phyloP scores from a whole-genome alignment of 2,329 filamentous ascomycete species.

The Trichoderma cornu-damae region DNA sequence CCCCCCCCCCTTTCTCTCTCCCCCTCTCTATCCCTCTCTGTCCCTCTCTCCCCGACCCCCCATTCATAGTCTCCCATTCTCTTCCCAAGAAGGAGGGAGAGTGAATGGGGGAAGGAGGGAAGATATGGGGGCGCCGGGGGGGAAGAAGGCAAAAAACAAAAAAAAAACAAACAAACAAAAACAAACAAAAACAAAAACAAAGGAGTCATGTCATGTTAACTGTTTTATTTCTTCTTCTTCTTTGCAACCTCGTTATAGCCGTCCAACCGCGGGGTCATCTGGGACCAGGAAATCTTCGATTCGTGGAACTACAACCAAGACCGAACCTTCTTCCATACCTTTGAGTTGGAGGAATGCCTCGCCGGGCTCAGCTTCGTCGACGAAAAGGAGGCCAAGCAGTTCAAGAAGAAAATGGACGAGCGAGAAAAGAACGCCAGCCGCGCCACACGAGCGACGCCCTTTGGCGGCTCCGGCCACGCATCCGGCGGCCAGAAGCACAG shows the following conservation, averaged over 20 bases:
- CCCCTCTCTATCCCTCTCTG: conserved; percentile 8
- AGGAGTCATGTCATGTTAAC: conserved; percentile 1
- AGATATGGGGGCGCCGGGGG: no score
- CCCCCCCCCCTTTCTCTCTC: no score
- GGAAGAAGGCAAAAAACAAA: background rate
- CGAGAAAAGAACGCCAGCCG: conserved; percentile 93
- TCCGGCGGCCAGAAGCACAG: conserved; percentile 39
- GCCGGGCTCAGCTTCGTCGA: conserved; percentile 89
- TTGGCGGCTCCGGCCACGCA: conserved; percentile 46
- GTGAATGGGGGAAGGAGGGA: background rate
- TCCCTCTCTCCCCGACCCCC: no score
- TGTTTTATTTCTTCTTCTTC: no score
- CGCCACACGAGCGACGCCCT: conserved; percentile 73
- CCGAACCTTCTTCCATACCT: conserved; percentile 94
- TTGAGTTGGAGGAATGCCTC: conserved; percentile 88
- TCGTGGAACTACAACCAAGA: conserved; percentile 94
- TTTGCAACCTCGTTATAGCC: conserved; percentile 46
- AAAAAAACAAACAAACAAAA: background rate
- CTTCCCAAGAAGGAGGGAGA: background rate
- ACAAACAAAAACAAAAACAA: background rate
- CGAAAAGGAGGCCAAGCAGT: conserved; percentile 95
- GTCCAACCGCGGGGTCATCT: conserved; percentile 77
- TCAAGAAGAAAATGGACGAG: conserved; percentile 96
- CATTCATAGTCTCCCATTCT: no score
- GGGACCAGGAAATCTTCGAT: conserved; percentile 98